phyloP scores from a whole-genome alignment of 345 rosid species.

The Leavenworthia alabamica region DNA sequence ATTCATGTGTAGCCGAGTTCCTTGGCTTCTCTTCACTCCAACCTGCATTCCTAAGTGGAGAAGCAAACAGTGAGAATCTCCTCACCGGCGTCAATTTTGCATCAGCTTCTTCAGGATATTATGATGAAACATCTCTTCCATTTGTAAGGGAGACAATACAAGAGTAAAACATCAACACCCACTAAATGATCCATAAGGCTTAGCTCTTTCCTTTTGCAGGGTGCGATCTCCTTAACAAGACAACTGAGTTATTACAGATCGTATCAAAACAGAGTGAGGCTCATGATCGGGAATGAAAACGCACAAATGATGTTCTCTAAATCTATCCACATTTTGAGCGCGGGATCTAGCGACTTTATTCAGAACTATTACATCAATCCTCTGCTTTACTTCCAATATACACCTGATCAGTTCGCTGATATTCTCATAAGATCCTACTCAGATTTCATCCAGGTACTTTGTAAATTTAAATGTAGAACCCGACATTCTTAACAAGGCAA shows the following conservation, averaged over 20 bases:
- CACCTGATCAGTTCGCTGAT: conserved; percentile 58
- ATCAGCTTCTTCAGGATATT: conserved; percentile 77
- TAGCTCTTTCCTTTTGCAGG: conserved; percentile 38
- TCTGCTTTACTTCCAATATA: conserved; percentile 40
- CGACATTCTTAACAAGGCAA: background rate
- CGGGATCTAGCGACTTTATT: conserved; percentile 84
- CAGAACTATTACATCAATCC: conserved; percentile 86
- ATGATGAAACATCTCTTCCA: conserved; percentile 58
- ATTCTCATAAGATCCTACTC: conserved; percentile 61
- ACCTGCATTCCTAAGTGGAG: conserved; percentile 69
- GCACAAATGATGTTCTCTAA: conserved; percentile 50
- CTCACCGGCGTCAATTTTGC: conserved; percentile 83
- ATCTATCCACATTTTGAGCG: conserved; percentile 72
- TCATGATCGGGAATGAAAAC: conserved; percentile 42
- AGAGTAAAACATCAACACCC: background rate
- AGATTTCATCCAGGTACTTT: conserved; percentile 64
- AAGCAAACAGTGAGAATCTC: conserved; percentile 47
- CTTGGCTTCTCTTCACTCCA: conserved; percentile 79
- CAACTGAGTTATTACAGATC: conserved; percentile 70
- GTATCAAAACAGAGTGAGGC: conserved; percentile 54
- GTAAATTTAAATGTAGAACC: background rate
- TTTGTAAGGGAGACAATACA: conserved; percentile 38
- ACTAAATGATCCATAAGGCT: background rate
- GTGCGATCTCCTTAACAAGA: conserved; percentile 57
- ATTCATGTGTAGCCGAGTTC: conserved; percentile 55